Conservation (phyloP, 1,139 yeast species). For the Meyerozyma sp. region DNA sequence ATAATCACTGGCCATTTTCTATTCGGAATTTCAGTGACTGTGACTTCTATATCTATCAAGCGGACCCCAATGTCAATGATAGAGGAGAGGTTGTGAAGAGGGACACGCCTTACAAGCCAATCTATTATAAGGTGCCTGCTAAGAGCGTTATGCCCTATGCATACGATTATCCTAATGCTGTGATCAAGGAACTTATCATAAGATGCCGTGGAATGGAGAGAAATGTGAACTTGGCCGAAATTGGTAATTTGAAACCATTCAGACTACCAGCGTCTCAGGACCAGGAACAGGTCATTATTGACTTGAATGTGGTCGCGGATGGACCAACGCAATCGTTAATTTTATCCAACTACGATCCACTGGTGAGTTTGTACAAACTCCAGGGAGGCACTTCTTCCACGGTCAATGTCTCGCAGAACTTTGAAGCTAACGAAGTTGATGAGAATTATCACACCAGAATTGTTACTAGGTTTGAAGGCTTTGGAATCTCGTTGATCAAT, state of each 20-base stretch:
- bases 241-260: slow-evolving; percentile 87
- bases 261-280: slow-evolving; percentile 53
- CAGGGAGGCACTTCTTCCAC: slow-evolving; percentile 24
- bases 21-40: slow-evolving; percentile 82
- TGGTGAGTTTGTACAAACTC: slow-evolving; percentile 65
- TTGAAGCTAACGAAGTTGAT: slow-evolving; percentile 64
- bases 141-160: slow-evolving; percentile 97
- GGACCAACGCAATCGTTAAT: slow-evolving; percentile 91
- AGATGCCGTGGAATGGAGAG: slow-evolving; percentile 72
- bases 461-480: slow-evolving; percentile 70
- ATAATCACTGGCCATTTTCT: slow-evolving; percentile 86
- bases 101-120: slow-evolving; percentile 57
- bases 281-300: slow-evolving; percentile 53
- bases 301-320: slow-evolving; percentile 90
- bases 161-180: slow-evolving; percentile 94
- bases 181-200: slow-evolving; percentile 72
- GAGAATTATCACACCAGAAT: slow-evolving; percentile 62
- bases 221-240: slow-evolving; percentile 80
- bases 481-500: slow-evolving; percentile 83
- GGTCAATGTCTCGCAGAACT: slow-evolving; percentile 33
- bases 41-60: slow-evolving; percentile 81
- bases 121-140: slow-evolving; percentile 76
- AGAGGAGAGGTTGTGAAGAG: slow-evolving; percentile 56
- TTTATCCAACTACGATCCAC: slow-evolving; percentile 77
- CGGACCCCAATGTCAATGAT: slow-evolving; percentile 73